These are phyloP conservation scores for Colletotrichum horii DNA, from an alignment of 2,329 filamentous ascomycete genomes.

Conservation along the genomic window DNA sequence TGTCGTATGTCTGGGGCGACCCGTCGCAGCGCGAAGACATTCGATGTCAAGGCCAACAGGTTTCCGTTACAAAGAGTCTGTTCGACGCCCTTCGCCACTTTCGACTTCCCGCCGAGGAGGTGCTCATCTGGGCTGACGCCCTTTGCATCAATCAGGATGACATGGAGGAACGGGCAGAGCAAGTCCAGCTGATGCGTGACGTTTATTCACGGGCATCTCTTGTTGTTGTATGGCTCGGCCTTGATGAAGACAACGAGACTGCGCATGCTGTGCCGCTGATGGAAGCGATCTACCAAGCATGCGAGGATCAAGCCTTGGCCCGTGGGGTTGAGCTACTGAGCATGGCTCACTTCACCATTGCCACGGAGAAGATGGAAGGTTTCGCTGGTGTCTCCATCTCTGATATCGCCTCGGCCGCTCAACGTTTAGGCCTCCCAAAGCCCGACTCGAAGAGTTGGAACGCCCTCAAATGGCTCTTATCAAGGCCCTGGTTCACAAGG, in stretches of 20 bases:
- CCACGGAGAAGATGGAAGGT: not conserved
- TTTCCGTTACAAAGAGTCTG: conserved; percentile 21
- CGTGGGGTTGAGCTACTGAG: not conserved
- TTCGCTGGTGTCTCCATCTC: not conserved
- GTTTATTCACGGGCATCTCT: conserved; percentile 13
- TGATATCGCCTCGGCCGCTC: not conserved
- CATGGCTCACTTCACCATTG: not conserved
- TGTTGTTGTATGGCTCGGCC: conserved; percentile 21
- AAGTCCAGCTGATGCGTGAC: conserved; percentile 22
- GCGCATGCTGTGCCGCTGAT: not conserved
- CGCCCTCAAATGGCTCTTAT: not conserved
- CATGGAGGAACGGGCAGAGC: conserved; percentile 12
- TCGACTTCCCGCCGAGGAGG: not conserved
- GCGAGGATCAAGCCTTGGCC: not conserved
- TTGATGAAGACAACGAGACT: not conserved
- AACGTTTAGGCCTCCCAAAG: not conserved
- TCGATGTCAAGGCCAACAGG: not conserved
- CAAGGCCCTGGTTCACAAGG: not conserved
- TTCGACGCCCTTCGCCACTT: conserved; percentile 22
- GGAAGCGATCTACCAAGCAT: not conserved
- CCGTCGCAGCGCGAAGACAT: not conserved
- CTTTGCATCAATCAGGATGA: conserved; percentile 25
- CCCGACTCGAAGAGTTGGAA: not conserved
- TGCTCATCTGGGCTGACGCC: conserved; percentile 24
- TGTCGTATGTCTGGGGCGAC: not conserved